Evolutionary conservation across 2,329 filamentous ascomycete species (phyloP).

Genomic region (Drechslera avenae): DNA sequence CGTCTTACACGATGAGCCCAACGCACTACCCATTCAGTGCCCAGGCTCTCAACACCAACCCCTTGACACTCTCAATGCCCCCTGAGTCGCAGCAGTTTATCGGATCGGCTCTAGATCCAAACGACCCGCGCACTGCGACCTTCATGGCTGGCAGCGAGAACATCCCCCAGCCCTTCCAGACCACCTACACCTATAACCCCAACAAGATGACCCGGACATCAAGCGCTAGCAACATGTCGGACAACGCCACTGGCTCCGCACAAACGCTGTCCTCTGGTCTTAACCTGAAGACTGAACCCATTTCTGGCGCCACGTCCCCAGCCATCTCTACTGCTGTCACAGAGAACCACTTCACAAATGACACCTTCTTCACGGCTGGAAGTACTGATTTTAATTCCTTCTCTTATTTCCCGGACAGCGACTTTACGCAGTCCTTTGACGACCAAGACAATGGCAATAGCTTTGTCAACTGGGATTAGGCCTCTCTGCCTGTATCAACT

Average conservation of each 20-base stretch:
- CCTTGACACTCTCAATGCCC: slow-evolving; percentile 58
- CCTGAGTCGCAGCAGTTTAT: slow-evolving; percentile 61
- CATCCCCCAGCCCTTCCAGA: slow-evolving; percentile 47
- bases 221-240: slow-evolving; percentile 11
- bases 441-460: slow-evolving; percentile 29
- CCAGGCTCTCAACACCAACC: slow-evolving; percentile 46
- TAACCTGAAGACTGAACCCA: slow-evolving; percentile 25
- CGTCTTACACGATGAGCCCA: slow-evolving; percentile 26
- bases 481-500: neutral
- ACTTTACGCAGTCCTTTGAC: slow-evolving; percentile 21
- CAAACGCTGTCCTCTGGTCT: slow-evolving; percentile 50
- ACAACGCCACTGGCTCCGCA: slow-evolving; percentile 46
- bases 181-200: slow-evolving; percentile 55
- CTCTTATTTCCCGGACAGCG: slow-evolving; percentile 28
- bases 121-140: slow-evolving; percentile 52
- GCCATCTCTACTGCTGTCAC: slow-evolving; percentile 26
- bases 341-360: slow-evolving; percentile 28
- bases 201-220: slow-evolving; percentile 43
- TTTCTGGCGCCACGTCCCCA: slow-evolving; percentile 18
- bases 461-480: slow-evolving; percentile 35
- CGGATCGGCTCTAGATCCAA: slow-evolving; percentile 52
- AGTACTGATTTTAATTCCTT: slow-evolving; percentile 28
- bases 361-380: slow-evolving; percentile 28
- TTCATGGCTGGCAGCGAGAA: slow-evolving; percentile 55
- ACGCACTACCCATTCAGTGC: slow-evolving; percentile 33